Evolutionary conservation across 1,284 basidiomycete genomes (phyloP).

Genomic region (Nidula niveotomentosa): DNA sequence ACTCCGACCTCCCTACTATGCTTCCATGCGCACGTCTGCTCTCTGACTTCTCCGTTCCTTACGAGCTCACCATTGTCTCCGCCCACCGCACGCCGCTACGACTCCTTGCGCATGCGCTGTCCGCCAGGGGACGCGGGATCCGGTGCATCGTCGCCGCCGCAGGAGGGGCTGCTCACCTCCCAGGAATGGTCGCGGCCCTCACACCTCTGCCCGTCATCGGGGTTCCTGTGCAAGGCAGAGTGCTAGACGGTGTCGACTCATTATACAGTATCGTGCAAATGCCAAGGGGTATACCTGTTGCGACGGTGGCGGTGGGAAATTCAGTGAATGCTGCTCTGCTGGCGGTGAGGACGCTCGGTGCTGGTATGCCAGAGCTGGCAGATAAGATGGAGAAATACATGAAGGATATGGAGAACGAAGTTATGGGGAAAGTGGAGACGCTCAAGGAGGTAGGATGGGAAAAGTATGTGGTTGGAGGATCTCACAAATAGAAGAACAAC

Average conservation of each 20-base stretch:
- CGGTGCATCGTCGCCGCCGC: slow-evolving; percentile 92
- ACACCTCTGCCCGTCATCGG: slow-evolving; percentile 94
- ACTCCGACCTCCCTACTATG: slow-evolving; percentile 97
- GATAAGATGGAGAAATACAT: slow-evolving; percentile 79
- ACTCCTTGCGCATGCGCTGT: slow-evolving; percentile 81
- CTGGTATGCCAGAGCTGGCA: slow-evolving; percentile 69
- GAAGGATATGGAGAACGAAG: slow-evolving; percentile 77
- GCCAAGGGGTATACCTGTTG: slow-evolving; percentile 97
- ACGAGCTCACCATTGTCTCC: slow-evolving; percentile 95
- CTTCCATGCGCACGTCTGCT: slow-evolving; percentile 87
- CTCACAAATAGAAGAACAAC: not conserved
- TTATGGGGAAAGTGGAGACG: slow-evolving; percentile 80
- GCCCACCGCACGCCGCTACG: slow-evolving; percentile 95
- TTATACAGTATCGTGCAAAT: slow-evolving; percentile 98
- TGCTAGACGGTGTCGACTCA: slow-evolving; percentile 94
- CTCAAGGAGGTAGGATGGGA: slow-evolving; percentile 88
- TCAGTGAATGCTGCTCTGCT: slow-evolving; percentile 92
- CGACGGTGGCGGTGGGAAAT: slow-evolving; percentile 98
- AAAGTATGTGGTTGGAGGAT: slow-evolving; percentile 45
- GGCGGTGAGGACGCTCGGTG: slow-evolving; percentile 86
- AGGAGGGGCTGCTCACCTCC: slow-evolving; percentile 95
- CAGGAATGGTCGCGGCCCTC: slow-evolving; percentile 98
- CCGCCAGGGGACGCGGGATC: slow-evolving; percentile 75
- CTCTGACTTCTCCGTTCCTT: slow-evolving; percentile 81
- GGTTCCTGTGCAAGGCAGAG: slow-evolving; percentile 95